Evolutionary conservation across 768 basidiomycete genomes (phyloP), one percentile per base, ranked within the genome.

Genomic region (Polyporus arcularius): DNA sequence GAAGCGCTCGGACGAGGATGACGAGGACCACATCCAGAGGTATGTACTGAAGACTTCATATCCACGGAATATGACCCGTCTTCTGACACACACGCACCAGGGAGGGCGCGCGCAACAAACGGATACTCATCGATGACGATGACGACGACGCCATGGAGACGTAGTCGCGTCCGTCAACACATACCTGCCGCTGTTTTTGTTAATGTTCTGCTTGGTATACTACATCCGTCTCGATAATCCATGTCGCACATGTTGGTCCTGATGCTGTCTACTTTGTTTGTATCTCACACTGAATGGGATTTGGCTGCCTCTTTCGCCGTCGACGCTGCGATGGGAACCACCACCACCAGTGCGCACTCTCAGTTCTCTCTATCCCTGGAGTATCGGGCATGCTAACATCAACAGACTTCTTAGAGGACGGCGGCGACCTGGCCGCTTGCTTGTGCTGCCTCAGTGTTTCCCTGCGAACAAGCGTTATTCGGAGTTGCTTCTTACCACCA

Each of bases 1-100:
- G 67, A 93, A 93, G 71, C 80, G 92, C 40, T 84, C 80, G 21
- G 76, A 76, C 15, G 87, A 90, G 11, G 90, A 90, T 4, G 89
- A 90, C 49, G 87, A 88, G 3, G 89, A 90, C 10, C 83, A 83
- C 9, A 53, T 65, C 18, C 68, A 69, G 42, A 74, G 76, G 79
- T 78, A 60, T 26, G 61, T 14, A 26, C 21, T 26, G 21, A 26
- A 26, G 18, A n/a, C 8, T 35, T 16, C 21, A 26, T 32, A 28
- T 1, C 18, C 18, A 31, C 2, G 11, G 4, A 32, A 57, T 14
- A 15, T 32, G 16, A 10, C 2, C 4, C 8, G 18, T 1, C 35
- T 31, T 14, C 46, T 52, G 15, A 53, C 52, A 12, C 16, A 15
- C 35, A 15, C 12, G 18, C 4, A 18, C 60, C 60, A 79, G 79